Base-by-base conservation (phyloP, 805 yeast species). In the fission yeast (Schizosaccharomyces pombe) region DNA sequence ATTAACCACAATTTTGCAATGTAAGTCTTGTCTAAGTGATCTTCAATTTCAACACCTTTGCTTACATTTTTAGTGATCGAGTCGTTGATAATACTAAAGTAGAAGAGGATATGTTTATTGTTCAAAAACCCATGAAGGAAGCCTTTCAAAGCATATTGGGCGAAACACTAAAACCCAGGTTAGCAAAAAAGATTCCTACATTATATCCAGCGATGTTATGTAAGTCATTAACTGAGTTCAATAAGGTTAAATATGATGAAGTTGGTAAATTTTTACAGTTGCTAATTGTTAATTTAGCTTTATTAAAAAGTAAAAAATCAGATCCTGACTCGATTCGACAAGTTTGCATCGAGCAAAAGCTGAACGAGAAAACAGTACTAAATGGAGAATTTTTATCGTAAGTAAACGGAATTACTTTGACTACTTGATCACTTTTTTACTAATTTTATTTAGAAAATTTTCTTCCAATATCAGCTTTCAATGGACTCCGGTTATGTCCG, bases 401-500 rank as follows among this genome's bases (percentile, higher is more conserved):
- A 37, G 43, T 12, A 5, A 11, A 16, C 11, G 22, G n/a, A 16
- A 5, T 14, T 2, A 16, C 22, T 37, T 37, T 14, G 22, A 14
- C n/a, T n/a, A n/a, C n/a, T n/a, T n/a, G n/a, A 37, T n/a, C n/a
- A 24, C 14, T 37, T 12, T n/a, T 19, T 11, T 37, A 37, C 6
- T n/a, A 11, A 37, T 14, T 37, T 12, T 9, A 4, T 12, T 37
- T 12, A 37, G 49, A 16, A 19, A 26, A 16, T 43, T 43, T 43
- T 22, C 30, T 9, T 14, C 14, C 12, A 43, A 43, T n/a, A 29
- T 62, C 16, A 66, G 68, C 29, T 63, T 85, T 1, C 93, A 86
- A 62, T 76, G 82, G 59, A 74, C 85, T 9, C 95, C 96, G 1
- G 79, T 80, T 0, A 78, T 91, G 3, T 93, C 97, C 0, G 75